Evolutionary conservation across 305 asterid genomes (phyloP).

Genomic region (Fraxinus latifolia): DNA sequence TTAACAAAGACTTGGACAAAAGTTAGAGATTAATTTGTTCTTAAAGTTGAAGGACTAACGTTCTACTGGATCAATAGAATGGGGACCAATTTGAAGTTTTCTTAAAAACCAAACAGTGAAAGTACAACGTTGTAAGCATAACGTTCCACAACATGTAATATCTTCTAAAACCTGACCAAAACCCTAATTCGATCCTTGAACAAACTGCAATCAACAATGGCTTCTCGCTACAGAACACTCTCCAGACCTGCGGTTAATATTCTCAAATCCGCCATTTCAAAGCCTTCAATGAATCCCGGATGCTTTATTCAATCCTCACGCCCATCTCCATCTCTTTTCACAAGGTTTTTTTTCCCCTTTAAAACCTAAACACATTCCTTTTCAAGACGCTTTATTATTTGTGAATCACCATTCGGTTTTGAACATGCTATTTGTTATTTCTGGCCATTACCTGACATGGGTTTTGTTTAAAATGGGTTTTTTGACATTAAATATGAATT

Average conservation of each 20-base stretch:
- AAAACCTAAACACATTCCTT: not conserved
- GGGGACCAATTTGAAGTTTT: not conserved
- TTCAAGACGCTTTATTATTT: not conserved
- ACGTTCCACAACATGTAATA: not conserved
- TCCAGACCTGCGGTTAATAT: conserved; percentile 64
- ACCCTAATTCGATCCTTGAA: not conserved
- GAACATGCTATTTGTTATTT: not conserved
- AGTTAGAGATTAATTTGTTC: not conserved
- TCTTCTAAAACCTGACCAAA: conserved; percentile 32
- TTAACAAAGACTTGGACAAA: not conserved
- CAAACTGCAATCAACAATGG: conserved; percentile 39
- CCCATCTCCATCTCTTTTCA: conserved; percentile 38
- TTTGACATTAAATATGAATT: not conserved
- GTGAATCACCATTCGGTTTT: not conserved
- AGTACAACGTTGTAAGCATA: not conserved
- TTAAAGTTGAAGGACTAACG: not conserved
- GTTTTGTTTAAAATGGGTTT: not conserved
- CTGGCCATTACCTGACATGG: not conserved
- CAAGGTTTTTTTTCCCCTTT: conserved; percentile 37
- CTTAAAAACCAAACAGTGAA: not conserved
- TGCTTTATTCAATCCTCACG: conserved; percentile 36
- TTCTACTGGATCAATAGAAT: not conserved
- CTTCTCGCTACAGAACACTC: conserved; percentile 62
- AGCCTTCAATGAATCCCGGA: conserved; percentile 43
- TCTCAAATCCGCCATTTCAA: conserved; percentile 47